phyloP scores from a whole-genome alignment of 257 asterid genomes.

The Solanum gracilifrons region DNA sequence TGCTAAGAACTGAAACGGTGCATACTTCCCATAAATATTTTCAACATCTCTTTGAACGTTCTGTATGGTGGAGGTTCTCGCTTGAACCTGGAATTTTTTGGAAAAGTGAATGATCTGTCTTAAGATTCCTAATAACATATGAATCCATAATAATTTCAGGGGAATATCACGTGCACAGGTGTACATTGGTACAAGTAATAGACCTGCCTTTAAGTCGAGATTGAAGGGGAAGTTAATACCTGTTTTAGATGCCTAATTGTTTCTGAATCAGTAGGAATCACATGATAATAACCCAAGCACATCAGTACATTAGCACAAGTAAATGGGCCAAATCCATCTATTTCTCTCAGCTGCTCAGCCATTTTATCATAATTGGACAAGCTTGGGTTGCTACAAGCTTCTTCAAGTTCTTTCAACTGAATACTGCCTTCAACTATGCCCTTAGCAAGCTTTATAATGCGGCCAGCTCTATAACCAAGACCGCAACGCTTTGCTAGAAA shows the following conservation, averaged over 20 bases:
- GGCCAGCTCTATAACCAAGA: constrained; percentile 78
- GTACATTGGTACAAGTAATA: constrained; percentile 62
- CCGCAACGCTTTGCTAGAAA: constrained; percentile 48
- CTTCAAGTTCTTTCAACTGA: constrained; percentile 47
- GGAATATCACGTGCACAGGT: constrained; percentile 66
- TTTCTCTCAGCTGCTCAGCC: constrained; percentile 45
- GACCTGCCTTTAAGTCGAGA: background rate
- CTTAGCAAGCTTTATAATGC: constrained; percentile 61
- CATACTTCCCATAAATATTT: constrained; percentile 47
- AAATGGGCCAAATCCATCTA: constrained; percentile 78
- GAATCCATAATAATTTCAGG: constrained; percentile 62
- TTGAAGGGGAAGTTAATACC: constrained; percentile 12
- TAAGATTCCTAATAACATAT: constrained; percentile 59
- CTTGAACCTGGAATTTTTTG: constrained; percentile 43
- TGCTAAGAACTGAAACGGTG: constrained; percentile 79
- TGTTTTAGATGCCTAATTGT: constrained; percentile 81
- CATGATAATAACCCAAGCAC: constrained; percentile 88
- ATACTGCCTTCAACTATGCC: constrained; percentile 44
- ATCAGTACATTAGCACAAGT: constrained; percentile 77
- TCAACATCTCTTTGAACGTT: constrained; percentile 55
- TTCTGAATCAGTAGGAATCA: constrained; percentile 77
- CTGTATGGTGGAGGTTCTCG: constrained; percentile 20
- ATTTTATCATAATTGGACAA: constrained; percentile 34
- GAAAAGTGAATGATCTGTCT: constrained; percentile 30
- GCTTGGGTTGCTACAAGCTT: constrained; percentile 15